Evolutionary conservation across 2,329 filamentous ascomycete species (phyloP).

Genomic region (Monosporascus sp.): DNA sequence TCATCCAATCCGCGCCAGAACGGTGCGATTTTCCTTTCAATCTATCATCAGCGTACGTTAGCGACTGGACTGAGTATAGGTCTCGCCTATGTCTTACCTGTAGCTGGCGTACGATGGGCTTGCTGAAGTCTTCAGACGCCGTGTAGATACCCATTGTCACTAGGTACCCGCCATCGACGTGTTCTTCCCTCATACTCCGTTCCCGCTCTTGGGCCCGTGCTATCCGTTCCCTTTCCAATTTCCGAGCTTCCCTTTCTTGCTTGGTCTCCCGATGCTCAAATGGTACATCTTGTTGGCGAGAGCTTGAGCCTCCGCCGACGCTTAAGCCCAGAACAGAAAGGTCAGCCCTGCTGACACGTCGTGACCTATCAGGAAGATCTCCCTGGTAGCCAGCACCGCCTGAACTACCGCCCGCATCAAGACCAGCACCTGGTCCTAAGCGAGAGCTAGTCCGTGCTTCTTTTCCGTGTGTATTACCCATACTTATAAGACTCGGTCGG

Average conservation of each 20-base stretch:
- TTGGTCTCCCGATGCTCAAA: slow-evolving; percentile 76
- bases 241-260: slow-evolving; percentile 83
- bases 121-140: slow-evolving; percentile 88
- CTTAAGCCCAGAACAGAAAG: slow-evolving; percentile 40
- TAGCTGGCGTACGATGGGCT: slow-evolving; percentile 77
- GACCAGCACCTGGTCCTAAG: slow-evolving; percentile 6
- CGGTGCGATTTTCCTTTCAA: slow-evolving; percentile 85
- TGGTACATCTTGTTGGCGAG: slow-evolving; percentile 34
- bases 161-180: slow-evolving; percentile 89
- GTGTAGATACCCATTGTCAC: slow-evolving; percentile 94
- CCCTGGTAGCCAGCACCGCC: slow-evolving; percentile 15
- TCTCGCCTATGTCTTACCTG: slow-evolving; percentile 56
- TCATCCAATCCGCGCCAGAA: slow-evolving; percentile 95
- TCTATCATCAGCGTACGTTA: slow-evolving; percentile 44
- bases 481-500: not conserved
- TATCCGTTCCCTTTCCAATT: slow-evolving; percentile 73
- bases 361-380: slow-evolving; percentile 16
- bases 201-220: slow-evolving; percentile 78
- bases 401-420: slow-evolving; percentile 16
- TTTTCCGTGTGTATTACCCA: slow-evolving; percentile 23
- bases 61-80: slow-evolving; percentile 1
- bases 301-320: slow-evolving; percentile 30
- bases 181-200: slow-evolving; percentile 82
- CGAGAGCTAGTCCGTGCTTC: slow-evolving; percentile 16
- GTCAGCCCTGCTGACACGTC: slow-evolving; percentile 37